phyloP scores from a whole-genome alignment of 2,329 filamentous ascomycete genomes.

The Sclerotinia spermophila region DNA sequence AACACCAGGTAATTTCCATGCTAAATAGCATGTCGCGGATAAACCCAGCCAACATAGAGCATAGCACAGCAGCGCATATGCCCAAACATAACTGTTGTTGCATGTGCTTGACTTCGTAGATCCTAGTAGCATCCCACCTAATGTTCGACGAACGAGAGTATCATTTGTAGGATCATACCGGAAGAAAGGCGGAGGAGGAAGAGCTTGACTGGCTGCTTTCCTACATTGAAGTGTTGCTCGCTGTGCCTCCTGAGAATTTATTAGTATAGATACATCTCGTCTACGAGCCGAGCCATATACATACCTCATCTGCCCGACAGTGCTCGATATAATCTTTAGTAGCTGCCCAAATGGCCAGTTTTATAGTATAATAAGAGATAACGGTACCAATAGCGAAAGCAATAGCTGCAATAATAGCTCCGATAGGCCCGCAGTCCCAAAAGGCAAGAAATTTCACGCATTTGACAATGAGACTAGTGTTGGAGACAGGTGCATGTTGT shows the following conservation, averaged over 20 bases:
- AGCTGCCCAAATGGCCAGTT: conserved; percentile 7
- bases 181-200: conserved; percentile 6
- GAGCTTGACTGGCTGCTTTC: neutral
- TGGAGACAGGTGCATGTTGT: neutral
- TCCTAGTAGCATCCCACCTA: neutral
- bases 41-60: neutral
- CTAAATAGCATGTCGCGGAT: neutral
- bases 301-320: neutral
- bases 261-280: neutral
- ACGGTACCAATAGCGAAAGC: neutral
- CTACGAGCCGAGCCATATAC: neutral
- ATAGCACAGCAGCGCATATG: neutral
- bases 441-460: neutral
- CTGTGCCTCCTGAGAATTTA: neutral
- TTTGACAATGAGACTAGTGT: neutral
- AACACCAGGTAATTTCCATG: neutral
- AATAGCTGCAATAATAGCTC: neutral
- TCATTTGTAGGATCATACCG: neutral
- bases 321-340: conserved; percentile 12
- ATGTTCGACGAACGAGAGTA: neutral
- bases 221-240: neutral
- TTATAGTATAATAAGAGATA: neutral
- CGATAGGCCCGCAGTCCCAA: neutral
- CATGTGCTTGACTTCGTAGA: neutral
- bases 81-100: neutral